Base-by-base conservation (phyloP, 495 filamentous ascomycete genomes). In the Aspergillus panamensis region DNA sequence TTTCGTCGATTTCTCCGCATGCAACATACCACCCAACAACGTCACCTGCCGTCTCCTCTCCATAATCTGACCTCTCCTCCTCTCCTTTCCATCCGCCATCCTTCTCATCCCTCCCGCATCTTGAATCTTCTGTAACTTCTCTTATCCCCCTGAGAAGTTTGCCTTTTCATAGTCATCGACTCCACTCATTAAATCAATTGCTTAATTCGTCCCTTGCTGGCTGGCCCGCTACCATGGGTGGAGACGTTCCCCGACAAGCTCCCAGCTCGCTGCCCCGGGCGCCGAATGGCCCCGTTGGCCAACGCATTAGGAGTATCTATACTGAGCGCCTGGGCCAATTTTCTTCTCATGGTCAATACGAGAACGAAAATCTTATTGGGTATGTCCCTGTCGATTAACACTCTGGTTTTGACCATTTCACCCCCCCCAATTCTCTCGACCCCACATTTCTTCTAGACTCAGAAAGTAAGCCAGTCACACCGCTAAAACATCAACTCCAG, bases 241-340 rank as follows among this genome's bases (percentile, higher is more conserved):
- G 77, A 71, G 76, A 78, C 65, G 59, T 68, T 62, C 69, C 67
- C 51, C 66, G 65, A 55, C 68, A 66, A 68, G 69, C 73, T 69
- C 65, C 72, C 51, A 72, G 69, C 67, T 66, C 68, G 54, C 82
- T 89, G 62, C 84, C 86, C 51, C 78, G 80, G 64, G 72, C 82
- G 50, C 78, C 84, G 51, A 72, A 76, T 53, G 75, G 76, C 54
- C 87, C 87, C 25, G 84, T 87, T 63, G 93, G 92, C 58, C 88
- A 95, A 74, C 86, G 90, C 66, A 96, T 97, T 65, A 81, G 84
- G 63, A 80, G 81, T 66, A 92, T 97, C 71, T 96, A 96, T 79
- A 88, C 84, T 60, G 87, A 91, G 63, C 86, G 94, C 39, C 83
- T 98, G 62, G 78, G 76, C 19, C 84, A 89, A 68, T 96, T 98